These are phyloP conservation scores for Puccinia coronata DNA, from an alignment of 1,284 basidiomycete genomes.

Conservation along the genomic window DNA sequence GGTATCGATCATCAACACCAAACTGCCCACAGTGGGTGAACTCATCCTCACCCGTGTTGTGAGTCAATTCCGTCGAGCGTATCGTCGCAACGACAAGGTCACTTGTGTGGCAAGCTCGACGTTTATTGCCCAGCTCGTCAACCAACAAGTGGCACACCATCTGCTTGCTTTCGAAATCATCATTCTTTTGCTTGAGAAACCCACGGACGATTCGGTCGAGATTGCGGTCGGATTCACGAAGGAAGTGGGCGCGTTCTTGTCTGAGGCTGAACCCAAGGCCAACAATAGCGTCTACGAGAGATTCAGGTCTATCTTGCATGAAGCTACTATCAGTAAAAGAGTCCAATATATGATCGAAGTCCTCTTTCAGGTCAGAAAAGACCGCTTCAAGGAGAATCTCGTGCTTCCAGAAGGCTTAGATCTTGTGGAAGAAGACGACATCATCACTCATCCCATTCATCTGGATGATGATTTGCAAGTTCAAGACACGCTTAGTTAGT, in stretches of 20 bases:
- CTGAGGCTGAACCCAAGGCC: constrained; percentile 90
- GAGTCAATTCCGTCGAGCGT: constrained; percentile 90
- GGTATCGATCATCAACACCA: constrained; percentile 93
- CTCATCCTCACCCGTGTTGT: constrained; percentile 82
- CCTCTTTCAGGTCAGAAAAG: constrained; percentile 93
- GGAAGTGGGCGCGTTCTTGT: constrained; percentile 91
- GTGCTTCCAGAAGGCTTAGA: constrained; percentile 89
- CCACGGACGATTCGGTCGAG: constrained; percentile 97
- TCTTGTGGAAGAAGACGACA: constrained; percentile 92
- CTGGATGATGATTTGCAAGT: constrained; percentile 90
- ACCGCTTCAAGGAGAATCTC: constrained; percentile 98
- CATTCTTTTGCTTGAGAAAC: constrained; percentile 86
- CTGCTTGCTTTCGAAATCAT: constrained; percentile 93
- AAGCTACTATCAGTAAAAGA: constrained; percentile 86
- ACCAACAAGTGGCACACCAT: constrained; percentile 91
- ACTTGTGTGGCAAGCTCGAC: constrained; percentile 91
- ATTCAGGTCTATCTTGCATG: constrained; percentile 93
- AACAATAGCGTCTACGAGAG: constrained; percentile 91
- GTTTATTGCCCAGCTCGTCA: constrained; percentile 95
- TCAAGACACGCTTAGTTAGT: constrained; percentile 87
- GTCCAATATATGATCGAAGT: constrained; percentile 99
- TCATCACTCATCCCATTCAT: constrained; percentile 77
- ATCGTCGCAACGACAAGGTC: constrained; percentile 91
- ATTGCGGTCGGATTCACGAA: constrained; percentile 97
- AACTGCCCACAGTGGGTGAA: constrained; percentile 94